These are phyloP conservation scores for Colletotrichum sp. DNA, from an alignment of 2,329 filamentous ascomycete species.

Conservation along the genomic window DNA sequence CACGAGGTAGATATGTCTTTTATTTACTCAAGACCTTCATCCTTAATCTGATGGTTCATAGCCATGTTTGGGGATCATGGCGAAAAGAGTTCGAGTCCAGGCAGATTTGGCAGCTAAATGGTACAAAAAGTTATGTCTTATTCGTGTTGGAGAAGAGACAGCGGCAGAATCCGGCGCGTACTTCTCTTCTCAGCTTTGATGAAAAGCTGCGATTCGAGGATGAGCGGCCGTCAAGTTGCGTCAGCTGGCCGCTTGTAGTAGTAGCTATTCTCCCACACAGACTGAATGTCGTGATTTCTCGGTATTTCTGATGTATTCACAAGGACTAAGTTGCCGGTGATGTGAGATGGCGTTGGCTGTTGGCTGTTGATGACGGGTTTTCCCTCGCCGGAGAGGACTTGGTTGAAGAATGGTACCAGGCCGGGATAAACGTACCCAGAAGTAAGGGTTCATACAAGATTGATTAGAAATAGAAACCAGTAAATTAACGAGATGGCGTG, in stretches of 20 bases:
- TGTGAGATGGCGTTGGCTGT: background rate
- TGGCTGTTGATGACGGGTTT: background rate
- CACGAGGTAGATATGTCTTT: background rate
- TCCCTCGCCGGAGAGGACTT: rapidly evolving
- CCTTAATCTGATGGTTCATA: no score
- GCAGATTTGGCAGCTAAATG: no score
- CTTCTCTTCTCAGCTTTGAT: background rate
- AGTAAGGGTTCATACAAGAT: rapidly evolving
- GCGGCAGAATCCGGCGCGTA: background rate
- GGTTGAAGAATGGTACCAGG: background rate
- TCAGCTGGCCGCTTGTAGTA: background rate
- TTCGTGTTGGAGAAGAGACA: background rate
- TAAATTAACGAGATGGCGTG: rapidly evolving
- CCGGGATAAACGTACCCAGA: background rate
- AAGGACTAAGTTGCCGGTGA: background rate
- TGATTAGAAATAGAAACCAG: background rate
- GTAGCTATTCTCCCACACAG: background rate
- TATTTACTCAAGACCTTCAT: no score
- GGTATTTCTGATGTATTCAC: background rate
- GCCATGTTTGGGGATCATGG: rapidly evolving
- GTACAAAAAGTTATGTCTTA: background rate
- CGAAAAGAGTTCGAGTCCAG: rapidly evolving
- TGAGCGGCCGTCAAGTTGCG: background rate
- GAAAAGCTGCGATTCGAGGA: background rate
- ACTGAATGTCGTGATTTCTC: background rate